Conservation (phyloP, 257 asterid genomes). For the Solanum chilense region DNA sequence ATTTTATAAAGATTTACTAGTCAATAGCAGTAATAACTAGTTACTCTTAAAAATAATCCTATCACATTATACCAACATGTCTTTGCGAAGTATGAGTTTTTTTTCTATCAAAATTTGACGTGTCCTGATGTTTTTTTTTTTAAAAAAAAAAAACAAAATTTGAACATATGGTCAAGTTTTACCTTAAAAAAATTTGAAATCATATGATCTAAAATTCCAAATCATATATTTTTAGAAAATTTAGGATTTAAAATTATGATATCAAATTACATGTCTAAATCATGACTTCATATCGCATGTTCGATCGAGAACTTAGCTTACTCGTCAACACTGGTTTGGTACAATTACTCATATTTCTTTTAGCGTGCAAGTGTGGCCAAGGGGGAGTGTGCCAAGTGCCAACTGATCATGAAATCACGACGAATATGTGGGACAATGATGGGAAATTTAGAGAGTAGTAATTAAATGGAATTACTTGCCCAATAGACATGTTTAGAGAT, state of each 20-base stretch:
- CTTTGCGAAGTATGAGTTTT: background rate
- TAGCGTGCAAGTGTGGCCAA: constrained; percentile 4
- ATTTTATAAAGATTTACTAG: background rate
- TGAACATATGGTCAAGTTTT: background rate
- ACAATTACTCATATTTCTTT: background rate
- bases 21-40: background rate
- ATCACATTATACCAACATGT: background rate
- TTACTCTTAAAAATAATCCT: background rate
- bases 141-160: background rate
- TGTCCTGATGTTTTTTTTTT: background rate
- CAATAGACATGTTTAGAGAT: background rate
- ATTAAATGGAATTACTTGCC: background rate
- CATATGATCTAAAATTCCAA: no score
- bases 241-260: background rate
- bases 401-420: background rate
- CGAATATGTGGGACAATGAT: background rate
- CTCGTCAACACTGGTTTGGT: constrained; percentile 5
- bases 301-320: background rate
- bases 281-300: background rate
- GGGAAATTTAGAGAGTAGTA: background rate
- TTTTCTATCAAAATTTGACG: no score
- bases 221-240: background rate
- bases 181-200: background rate
- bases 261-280: background rate
- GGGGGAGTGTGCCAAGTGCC: background rate